Base-by-base conservation (phyloP, 129 eudicot species). In the Kitagawia praeruptora region DNA sequence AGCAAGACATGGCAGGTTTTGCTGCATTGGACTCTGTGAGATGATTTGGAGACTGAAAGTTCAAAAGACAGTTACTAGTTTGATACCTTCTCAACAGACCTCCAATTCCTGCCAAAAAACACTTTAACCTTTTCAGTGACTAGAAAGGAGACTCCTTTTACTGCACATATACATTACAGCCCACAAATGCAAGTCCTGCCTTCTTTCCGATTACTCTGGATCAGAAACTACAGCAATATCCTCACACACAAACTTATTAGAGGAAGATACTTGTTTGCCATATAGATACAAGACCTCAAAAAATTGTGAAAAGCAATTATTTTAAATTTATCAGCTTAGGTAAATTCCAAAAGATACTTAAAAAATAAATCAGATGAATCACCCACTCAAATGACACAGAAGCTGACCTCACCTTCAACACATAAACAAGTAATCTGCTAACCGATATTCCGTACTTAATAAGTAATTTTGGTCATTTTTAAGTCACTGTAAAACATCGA, bases 61-160 rank as follows among this genome's bases (percentile, higher is more conserved):
- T 56, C 31, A 56, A 31, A 2, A 23, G 12, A 23, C 66, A 56
- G 9, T 23, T 56, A 56, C 31, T 83, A 49, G 49, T 74, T 63
- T 78, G 49, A 41, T 80, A 51, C 80, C 71, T 61, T 75, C 77
- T 73, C 45, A 12, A 77, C 25, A 83, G 74, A 47, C 82, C 51
- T 40, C 85, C 47, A 47, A 61, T 77, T 70, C 89, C 97, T 87
- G 87, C 81, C 10, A 56, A 80, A 79, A 41, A 75, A 41, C 11
- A 56, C 5, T 54, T 54, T 56, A 4, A 28, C 38, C 71, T 11
- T 64, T 12, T 56, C 37, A 11, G 49, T 56, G 72, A 39, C 38
- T 39, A 39, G 75, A 19, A 27, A 2, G 7, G 6, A 31, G 47
- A 39, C 14, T 21, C 79, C 67, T 48, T 51, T 75, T 48, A 5